A percentile compares a stretch with the other conserved stretches of the same genome.
Conservation (phyloP, 148 eudicot species). For the Pouteria glomerata region DNA sequence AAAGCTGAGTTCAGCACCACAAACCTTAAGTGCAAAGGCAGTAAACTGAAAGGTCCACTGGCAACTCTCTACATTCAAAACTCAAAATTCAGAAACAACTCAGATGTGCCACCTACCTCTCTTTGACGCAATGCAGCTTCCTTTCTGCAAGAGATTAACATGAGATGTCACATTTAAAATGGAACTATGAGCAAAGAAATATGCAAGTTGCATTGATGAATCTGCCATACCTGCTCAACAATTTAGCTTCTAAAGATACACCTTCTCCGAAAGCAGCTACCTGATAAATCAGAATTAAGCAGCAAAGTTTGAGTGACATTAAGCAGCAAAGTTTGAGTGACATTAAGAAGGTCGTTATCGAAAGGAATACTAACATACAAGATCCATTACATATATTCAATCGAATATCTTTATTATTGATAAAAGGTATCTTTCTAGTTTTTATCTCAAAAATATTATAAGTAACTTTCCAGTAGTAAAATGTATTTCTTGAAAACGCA, state of each 20-base stretch:
- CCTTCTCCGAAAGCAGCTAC: conserved; percentile 92
- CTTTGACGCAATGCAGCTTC: conserved; percentile 89
- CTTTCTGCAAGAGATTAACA: conserved; percentile 52
- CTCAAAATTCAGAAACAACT: background rate
- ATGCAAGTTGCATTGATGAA: conserved; percentile 7
- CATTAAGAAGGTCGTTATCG: too few species aligned
- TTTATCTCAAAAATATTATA: too few species aligned
- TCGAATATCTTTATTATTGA: background rate
- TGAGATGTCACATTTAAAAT: background rate
- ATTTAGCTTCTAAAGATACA: conserved; percentile 79
- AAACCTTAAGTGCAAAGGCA: background rate
- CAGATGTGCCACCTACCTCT: conserved; percentile 46
- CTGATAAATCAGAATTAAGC: conserved; percentile 30
- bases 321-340: background rate
- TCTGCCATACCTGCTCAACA: conserved; percentile 62
- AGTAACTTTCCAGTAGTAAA: background rate
- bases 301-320: background rate
- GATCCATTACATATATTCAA: background rate
- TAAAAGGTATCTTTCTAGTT: too few species aligned
- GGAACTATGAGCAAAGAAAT: background rate
- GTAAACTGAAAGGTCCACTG: background rate
- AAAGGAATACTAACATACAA: background rate
- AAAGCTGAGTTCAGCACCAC: background rate
- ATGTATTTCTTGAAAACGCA: background rate
- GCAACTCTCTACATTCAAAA: background rate